Evolutionary conservation across 2,329 filamentous ascomycete species (phyloP).

Genomic region (Aspergillus pseudoterreus): DNA sequence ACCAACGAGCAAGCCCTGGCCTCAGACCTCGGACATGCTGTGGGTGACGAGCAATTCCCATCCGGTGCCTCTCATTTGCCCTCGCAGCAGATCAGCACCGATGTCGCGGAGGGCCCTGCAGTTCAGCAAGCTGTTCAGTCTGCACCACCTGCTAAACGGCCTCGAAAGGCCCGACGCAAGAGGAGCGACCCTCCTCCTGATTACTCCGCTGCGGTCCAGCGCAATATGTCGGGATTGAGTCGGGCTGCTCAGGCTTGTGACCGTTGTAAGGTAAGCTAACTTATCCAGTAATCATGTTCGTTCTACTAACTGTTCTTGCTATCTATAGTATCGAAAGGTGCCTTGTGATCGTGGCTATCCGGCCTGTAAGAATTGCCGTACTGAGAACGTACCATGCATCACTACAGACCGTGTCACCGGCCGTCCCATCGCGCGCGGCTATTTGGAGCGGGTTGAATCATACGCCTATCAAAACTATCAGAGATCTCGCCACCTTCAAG

Average conservation of each 20-base stretch:
- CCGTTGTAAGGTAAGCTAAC: constrained; percentile 24
- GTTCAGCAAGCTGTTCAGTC: too few relatives aligned
- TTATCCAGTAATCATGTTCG: background rate
- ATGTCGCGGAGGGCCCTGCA: too few relatives aligned
- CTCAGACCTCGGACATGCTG: background rate
- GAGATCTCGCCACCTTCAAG: too few relatives aligned
- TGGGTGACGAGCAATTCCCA: too few relatives aligned
- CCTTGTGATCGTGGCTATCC: background rate
- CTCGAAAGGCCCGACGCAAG: background rate
- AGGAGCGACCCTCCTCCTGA: constrained; percentile 14
- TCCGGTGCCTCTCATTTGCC: too few relatives aligned
- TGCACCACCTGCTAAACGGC: background rate
- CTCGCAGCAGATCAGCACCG: too few relatives aligned
- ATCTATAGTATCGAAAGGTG: background rate
- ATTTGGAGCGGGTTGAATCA: background rate
- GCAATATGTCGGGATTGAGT: constrained; percentile 10
- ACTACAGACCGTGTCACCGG: background rate
- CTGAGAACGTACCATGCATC: background rate
- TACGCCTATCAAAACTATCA: too few relatives aligned
- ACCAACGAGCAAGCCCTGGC: background rate
- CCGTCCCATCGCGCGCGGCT: background rate
- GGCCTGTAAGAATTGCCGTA: background rate
- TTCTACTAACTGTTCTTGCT: background rate
- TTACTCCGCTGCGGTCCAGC: constrained; percentile 18
- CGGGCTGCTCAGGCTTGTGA: constrained; percentile 26